These are phyloP conservation scores for Porcisia hertigi DNA, from an alignment of 208 protist genomes.

Conservation along the genomic window DNA sequence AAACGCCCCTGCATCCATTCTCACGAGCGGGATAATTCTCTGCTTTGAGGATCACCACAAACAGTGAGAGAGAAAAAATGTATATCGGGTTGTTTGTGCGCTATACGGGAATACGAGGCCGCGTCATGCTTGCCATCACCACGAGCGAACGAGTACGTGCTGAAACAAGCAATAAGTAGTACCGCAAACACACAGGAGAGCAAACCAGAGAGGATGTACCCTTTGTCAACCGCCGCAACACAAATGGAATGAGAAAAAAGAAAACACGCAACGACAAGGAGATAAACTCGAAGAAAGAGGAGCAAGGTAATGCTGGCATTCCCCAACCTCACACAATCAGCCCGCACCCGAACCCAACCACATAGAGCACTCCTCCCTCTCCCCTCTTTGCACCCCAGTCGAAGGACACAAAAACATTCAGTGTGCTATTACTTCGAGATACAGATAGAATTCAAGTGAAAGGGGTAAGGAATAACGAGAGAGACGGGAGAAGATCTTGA, in stretches of 20 bases:
- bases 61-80: neutral
- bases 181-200: neutral
- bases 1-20: neutral
- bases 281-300: too few relatives aligned
- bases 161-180: neutral
- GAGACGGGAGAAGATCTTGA: neutral
- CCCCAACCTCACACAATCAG: neutral
- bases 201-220: neutral
- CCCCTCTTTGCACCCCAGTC: neutral
- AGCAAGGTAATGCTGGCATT: too few relatives aligned
- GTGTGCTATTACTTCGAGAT: neutral
- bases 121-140: neutral
- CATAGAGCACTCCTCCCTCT: neutral
- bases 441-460: neutral
- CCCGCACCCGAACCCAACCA: neutral
- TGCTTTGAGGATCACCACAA: neutral
- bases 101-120: neutral
- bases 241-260: neutral
- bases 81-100: neutral
- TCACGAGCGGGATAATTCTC: neutral
- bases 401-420: neutral
- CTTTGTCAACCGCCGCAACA: neutral
- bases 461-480: neutral
- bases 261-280: neutral
- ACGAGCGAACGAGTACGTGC: neutral